Base-by-base conservation (phyloP, 805 yeast genomes). In the Suhomyces kilbournensis region DNA sequence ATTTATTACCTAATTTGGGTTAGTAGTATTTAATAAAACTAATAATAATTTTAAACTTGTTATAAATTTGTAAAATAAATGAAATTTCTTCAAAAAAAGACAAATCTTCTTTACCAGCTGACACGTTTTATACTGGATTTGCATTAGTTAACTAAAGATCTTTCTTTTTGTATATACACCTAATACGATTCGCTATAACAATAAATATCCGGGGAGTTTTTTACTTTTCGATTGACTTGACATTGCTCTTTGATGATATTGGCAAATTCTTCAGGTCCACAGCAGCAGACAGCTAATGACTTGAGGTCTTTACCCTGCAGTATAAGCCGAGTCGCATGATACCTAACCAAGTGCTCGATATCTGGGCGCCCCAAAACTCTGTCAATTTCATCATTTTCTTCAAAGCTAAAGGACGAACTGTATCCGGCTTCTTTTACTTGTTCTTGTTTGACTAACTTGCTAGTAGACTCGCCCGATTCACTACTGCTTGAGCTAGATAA, bases 191-290 rank as follows among this genome's bases (percentile, higher is more conserved):
- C 80, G 10, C 69, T 67, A 55, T 74, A 73, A 53, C 74, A 68
- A 57, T 76, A 76, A 43, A 77, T 64, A 53, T 75, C 76, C 0
- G 79, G 78, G 1, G 73, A 64, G 42, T 65, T 55, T 20, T 50
- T 50, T 9, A 49, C 35, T 61, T 65, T 61, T 17, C 71, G 60
- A 49, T 62, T 59, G 34, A 59, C 61, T 45, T 69, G 71, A 44
- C 77, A 65, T 25, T 60, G 65, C 4, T 48, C 49, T 48, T 65
- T 68, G 12, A 75, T 60, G 14, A 50, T 53, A 15, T 63, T 57
- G 5, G 72, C 65, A 52, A 78, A 70, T 0, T 51, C 55, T 2
- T 51, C 56, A 1, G 78, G 74, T 0, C 82, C 82, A 64, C 81
- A 77, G 15, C 66, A 60, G 9, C 70, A 46, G 7, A 75, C 69